phyloP scores from a whole-genome alignment of 2,329 filamentous ascomycete genomes.

The Venturia effusa region DNA sequence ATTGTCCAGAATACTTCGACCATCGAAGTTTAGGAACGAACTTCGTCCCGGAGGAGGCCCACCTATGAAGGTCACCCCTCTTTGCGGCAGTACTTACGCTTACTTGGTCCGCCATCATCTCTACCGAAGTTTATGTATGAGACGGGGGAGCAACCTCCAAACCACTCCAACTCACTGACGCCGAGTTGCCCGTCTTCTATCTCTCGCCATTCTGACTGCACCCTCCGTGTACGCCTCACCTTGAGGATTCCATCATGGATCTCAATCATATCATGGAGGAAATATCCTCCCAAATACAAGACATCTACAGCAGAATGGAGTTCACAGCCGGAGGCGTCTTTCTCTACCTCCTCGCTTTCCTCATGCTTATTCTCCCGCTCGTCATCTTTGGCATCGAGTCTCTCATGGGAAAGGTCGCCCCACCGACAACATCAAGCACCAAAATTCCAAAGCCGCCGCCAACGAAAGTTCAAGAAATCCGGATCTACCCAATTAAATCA shows the following conservation, averaged over 20 bases:
- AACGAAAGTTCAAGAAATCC: conserved; percentile 37
- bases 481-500: conserved; percentile 56
- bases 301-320: conserved; percentile 6
- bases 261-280: not conserved
- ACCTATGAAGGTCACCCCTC: not conserved
- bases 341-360: conserved; percentile 12
- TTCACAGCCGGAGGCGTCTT: conserved; percentile 7
- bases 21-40: not conserved
- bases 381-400: conserved; percentile 22
- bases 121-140: not conserved
- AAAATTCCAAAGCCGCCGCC: conserved; percentile 22
- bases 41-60: not conserved
- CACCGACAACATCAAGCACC: conserved; percentile 7
- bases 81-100: not conserved
- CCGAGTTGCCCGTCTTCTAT: not conserved
- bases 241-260: not conserved
- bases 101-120: not conserved
- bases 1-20: not conserved
- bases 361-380: conserved; percentile 21
- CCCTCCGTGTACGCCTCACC: not conserved
- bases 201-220: not conserved
- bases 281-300: not conserved
- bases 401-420: conserved; percentile 13
- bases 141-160: not conserved
- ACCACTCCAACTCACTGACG: not conserved